Evolutionary conservation across 345 rosid species (phyloP), one percentile per base, ranked within the genome.

Genomic region (Conringia planisiliqua): DNA sequence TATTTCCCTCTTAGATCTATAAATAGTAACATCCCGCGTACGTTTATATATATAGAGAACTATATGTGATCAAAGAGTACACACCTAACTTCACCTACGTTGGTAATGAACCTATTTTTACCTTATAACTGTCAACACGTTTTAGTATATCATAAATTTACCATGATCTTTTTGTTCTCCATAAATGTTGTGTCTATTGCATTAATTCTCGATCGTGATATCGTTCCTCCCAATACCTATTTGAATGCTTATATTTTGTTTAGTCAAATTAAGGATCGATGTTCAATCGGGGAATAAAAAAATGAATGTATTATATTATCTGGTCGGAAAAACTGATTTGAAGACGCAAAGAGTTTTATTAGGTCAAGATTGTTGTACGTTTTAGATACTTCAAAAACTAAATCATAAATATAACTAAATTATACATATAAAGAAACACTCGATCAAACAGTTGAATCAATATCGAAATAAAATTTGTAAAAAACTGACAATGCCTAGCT

Each of bases 1-100:
- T 46, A n/a, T n/a, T n/a, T n/a, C 17, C 35, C 62, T 61, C 63
- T 69, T 63, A 46, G 11, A 67, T 29, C 60, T 76, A 54, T 68
- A 33, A 30, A 39, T 76, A 69, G 71, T 55, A 76, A 33, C 48
- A 51, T 69, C 58, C 22, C 24, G 7, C 22, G 65, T 69, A 30
- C 3, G 36, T 68, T 51, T 20, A 29, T 39, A 61, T 55, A 32
- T n/a, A 47, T 18, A 18, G 51, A 42, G 22, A 62, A 62, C 0
- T 63, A 47, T 74, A 12, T 32, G 43, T 61, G 46, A 42, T 62
- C n/a, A 68, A 61, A 61, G 58, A 75, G 47, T 29, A 58, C 32
- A 56, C 44, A 62, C 30, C 39, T 44, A 65, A 16, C 57, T 22
- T 52, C 43, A 48, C 10, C 38, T 74, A n/a, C 27, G 13, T 73